A percentile compares a stretch with the other conserved stretches of the same genome.
phyloP scores from a whole-genome alignment of 257 asterid genomes.

The Coffea canephora region DNA sequence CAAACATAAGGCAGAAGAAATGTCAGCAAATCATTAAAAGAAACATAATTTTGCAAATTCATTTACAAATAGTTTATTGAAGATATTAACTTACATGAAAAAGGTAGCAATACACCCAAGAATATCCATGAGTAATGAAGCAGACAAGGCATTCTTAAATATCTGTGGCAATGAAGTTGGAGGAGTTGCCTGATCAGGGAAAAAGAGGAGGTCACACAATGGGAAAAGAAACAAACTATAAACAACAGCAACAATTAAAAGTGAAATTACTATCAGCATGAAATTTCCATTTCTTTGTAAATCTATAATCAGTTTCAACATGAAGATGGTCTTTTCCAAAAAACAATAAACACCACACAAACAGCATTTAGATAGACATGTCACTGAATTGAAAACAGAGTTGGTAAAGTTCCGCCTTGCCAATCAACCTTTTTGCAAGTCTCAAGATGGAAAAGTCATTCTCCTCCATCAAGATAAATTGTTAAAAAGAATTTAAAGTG shows the following conservation, averaged over 20 bases:
- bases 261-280: not conserved
- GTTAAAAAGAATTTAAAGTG: not conserved
- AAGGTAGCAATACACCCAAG: slow-evolving; percentile 70
- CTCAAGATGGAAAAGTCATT: not conserved
- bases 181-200: slow-evolving; percentile 56
- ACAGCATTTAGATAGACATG: not conserved
- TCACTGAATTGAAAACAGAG: not conserved
- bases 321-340: not conserved
- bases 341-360: not conserved
- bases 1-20: slow-evolving; percentile 24
- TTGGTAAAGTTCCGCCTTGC: not conserved
- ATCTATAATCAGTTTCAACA: not conserved
- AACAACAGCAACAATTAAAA: not conserved
- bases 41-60: not conserved
- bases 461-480: not conserved
- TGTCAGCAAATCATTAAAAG: not conserved
- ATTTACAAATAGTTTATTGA: not conserved
- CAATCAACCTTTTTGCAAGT: not conserved
- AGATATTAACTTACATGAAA: slow-evolving; percentile 52
- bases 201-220: slow-evolving; percentile 3
- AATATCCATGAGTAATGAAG: slow-evolving; percentile 73
- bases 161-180: slow-evolving; percentile 72
- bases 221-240: not conserved
- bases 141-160: slow-evolving; percentile 81
- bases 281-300: not conserved